Conservation (phyloP, 83 land plant species). For the Diphasiastrum complanatum region DNA sequence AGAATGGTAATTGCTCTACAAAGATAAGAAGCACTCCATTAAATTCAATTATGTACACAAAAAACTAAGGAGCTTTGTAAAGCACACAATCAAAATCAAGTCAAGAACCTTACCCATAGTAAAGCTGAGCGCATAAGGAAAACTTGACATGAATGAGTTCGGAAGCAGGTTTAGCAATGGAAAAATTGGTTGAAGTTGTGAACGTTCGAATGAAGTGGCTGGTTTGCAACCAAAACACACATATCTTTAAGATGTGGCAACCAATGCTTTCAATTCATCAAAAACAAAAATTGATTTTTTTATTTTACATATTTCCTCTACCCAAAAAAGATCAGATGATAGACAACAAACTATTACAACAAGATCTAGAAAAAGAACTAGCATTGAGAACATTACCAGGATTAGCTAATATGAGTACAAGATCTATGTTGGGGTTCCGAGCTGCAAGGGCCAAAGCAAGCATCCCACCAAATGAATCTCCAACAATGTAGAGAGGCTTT, state of each 20-base stretch:
- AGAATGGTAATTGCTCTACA: background rate
- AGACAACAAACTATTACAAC: too few relatives aligned
- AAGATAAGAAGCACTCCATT: background rate
- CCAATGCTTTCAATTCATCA: background rate
- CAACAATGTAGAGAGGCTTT: conserved; percentile 80
- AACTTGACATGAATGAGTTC: conserved; percentile 37
- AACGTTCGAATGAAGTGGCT: conserved; percentile 75
- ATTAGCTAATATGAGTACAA: conserved; percentile 61
- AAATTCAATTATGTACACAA: conserved; percentile 2
- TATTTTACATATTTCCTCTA: too few relatives aligned
- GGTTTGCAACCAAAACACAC: conserved; percentile 13
- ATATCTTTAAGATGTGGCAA: background rate
- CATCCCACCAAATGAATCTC: conserved; percentile 93
- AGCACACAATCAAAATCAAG: conserved; percentile 1
- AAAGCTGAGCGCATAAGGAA: conserved; percentile 80
- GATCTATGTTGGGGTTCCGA: conserved; percentile 72
- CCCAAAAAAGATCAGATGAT: too few relatives aligned
- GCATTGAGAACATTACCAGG: too few relatives aligned
- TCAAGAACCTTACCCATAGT: conserved; percentile 58
- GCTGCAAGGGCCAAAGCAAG: conserved; percentile 88
- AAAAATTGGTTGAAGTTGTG: conserved; percentile 72
- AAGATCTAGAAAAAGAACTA: too few relatives aligned
- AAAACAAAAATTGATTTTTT: background rate
- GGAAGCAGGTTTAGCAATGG: conserved; percentile 67
- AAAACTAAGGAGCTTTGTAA: conserved; percentile 2